These are phyloP conservation scores for Acanthamoeba lenticulata DNA, from an alignment of 208 protist genomes.

Conservation along the genomic window DNA sequence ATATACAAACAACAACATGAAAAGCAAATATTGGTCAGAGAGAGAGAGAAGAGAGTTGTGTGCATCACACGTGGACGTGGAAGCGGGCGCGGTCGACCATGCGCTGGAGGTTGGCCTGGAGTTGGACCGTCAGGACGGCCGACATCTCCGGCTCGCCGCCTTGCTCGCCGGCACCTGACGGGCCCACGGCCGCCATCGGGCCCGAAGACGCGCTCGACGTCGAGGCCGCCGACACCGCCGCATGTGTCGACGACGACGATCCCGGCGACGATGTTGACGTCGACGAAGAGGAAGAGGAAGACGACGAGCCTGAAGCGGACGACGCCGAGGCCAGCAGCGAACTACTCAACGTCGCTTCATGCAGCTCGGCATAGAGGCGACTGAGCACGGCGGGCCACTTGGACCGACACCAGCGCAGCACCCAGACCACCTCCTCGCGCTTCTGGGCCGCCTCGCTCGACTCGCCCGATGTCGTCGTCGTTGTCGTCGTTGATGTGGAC, in stretches of 20 bases:
- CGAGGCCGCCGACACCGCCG: background rate
- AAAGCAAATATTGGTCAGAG: too few relatives aligned
- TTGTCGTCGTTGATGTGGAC: too few relatives aligned
- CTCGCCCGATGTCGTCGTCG: too few relatives aligned
- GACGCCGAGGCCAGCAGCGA: background rate
- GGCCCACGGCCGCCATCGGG: background rate
- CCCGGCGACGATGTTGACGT: background rate
- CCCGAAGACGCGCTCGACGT: background rate
- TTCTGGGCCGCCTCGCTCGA: background rate
- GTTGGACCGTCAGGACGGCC: background rate
- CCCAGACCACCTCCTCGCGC: background rate
- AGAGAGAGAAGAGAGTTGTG: background rate
- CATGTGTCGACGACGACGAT: too few relatives aligned
- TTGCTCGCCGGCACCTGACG: background rate
- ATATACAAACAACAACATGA: too few relatives aligned
- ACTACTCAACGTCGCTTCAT: background rate
- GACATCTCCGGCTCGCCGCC: background rate
- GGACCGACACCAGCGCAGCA: background rate
- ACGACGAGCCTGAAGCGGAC: background rate
- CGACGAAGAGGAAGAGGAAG: background rate
- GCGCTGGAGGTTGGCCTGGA: background rate
- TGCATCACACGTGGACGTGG: background rate
- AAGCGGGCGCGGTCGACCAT: background rate
- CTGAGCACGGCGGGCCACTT: background rate
- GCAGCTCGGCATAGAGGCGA: background rate